Base-by-base conservation (phyloP, 73 alveolate species). In the Paramecium sonneborni region DNA sequence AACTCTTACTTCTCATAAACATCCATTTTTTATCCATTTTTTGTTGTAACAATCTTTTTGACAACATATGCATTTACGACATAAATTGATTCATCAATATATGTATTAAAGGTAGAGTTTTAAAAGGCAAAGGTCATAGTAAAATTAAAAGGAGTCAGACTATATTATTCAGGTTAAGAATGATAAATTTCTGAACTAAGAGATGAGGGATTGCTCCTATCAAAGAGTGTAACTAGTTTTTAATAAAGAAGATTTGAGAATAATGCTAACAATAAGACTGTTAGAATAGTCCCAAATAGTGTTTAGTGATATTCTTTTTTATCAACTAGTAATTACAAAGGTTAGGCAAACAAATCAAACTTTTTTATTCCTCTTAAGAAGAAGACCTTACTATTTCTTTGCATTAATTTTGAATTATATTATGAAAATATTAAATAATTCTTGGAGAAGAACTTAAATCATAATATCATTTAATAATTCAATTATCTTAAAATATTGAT, bases 21-120 rank as follows among this genome's bases (percentile, higher is more conserved):
- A 41, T 21, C 39, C 21, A 7, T 10, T 28, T 32, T 24, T 0
- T 7, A 11, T 79, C 72, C 90, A 79, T 79, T 43, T 44, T 43
- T 1, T 6, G 41, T 24, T 79, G 15, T n/a, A 0, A 21, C 35
- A 24, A 1, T 9, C 55, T 79, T 79, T 43, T 43, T n/a, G 2
- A 24, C 48, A 12, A 79, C 4, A 15, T 24, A 21, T 41, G 90
- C 76, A 28, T 43, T 44, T 11, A 79, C 90, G 12, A 79, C 74
- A 46, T 79, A 79, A 46, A 79, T 44, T 43, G 90, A 79, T 23
- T 79, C 90, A 79, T 79, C 90, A 23, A 79, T 79, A 41, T 79
- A 79, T 6, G 90, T 79, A 1, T 39, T 26, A 15, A 12, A 79
- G 30, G 69, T 7, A 6, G 90, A 41, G 20, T 79, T 39, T 26